phyloP scores from a whole-genome alignment of 805 yeast genomes.

The Dipodascus albidus region DNA sequence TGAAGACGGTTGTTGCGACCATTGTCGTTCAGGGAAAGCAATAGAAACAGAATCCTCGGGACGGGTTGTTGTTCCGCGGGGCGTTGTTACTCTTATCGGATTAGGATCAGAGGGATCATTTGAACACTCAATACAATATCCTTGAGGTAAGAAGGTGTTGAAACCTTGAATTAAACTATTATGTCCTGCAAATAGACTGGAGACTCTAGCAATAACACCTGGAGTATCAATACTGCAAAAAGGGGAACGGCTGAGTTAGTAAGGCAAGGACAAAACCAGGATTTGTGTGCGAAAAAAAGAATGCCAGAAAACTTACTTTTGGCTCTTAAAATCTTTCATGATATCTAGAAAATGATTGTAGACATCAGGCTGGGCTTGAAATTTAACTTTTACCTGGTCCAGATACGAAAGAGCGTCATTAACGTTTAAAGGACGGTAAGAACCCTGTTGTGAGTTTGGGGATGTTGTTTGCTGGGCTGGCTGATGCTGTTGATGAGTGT shows the following conservation, averaged over 20 bases:
- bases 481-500: constrained; percentile 5
- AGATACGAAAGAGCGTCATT: constrained; percentile 91
- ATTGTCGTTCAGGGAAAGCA: constrained; percentile 12
- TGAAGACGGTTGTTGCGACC: constrained; percentile 4
- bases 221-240: constrained; percentile 70
- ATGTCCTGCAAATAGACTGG: constrained; percentile 82
- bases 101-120: constrained; percentile 79
- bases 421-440: constrained; percentile 65
- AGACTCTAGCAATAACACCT: constrained; percentile 94
- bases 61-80: constrained; percentile 69
- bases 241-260: constrained; percentile 4
- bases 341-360: constrained; percentile 93
- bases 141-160: constrained; percentile 95
- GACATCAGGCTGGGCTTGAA: constrained; percentile 85
- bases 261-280: not conserved
- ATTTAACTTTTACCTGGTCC: constrained; percentile 91
- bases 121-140: constrained; percentile 86
- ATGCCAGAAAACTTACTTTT: constrained; percentile 40
- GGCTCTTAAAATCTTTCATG: constrained; percentile 97
- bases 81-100: constrained; percentile 91
- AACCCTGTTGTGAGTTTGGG: constrained; percentile 1
- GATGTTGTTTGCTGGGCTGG: constrained; percentile 12
- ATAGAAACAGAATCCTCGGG: constrained; percentile 36
- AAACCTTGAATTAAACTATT: constrained; percentile 91
- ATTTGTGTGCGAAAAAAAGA: not conserved